These are phyloP conservation scores for Pseudogymnoascus sp. DNA, from an alignment of 2,329 filamentous ascomycete species.

Conservation along the genomic window DNA sequence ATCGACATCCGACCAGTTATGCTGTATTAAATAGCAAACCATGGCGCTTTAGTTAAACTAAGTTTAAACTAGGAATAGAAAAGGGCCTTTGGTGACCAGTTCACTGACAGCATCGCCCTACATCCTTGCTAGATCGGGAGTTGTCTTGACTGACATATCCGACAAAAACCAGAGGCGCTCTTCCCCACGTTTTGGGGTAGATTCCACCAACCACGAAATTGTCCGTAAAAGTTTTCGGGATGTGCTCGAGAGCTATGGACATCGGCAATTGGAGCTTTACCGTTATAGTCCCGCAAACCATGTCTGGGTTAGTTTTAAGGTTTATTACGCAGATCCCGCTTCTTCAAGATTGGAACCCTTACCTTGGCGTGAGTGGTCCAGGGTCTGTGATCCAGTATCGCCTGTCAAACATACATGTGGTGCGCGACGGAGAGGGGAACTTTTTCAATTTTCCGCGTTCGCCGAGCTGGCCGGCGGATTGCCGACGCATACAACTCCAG, in stretches of 20 bases:
- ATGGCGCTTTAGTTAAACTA: neutral
- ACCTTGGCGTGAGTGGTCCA: neutral
- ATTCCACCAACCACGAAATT: slow-evolving; percentile 1
- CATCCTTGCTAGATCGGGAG: neutral
- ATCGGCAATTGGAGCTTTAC: slow-evolving; percentile 2
- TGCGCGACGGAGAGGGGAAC: neutral
- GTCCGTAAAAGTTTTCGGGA: neutral
- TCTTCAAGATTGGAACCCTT: neutral
- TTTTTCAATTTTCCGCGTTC: neutral
- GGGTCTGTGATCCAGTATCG: neutral
- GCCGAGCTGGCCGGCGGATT: neutral
- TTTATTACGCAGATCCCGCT: neutral
- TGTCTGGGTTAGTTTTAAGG: neutral
- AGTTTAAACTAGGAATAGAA: neutral
- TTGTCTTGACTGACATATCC: neutral
- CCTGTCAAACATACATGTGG: neutral
- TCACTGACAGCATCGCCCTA: neutral
- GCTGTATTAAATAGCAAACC: neutral
- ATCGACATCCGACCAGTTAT: neutral
- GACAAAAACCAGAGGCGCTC: neutral
- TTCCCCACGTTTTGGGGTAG: neutral
- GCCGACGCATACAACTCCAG: neutral
- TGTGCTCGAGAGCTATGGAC: neutral
- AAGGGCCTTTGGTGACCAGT: neutral
- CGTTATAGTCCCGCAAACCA: neutral